Evolutionary conservation across 2,329 filamentous ascomycete species (phyloP).

Genomic region (Fusarium guadeloupense): DNA sequence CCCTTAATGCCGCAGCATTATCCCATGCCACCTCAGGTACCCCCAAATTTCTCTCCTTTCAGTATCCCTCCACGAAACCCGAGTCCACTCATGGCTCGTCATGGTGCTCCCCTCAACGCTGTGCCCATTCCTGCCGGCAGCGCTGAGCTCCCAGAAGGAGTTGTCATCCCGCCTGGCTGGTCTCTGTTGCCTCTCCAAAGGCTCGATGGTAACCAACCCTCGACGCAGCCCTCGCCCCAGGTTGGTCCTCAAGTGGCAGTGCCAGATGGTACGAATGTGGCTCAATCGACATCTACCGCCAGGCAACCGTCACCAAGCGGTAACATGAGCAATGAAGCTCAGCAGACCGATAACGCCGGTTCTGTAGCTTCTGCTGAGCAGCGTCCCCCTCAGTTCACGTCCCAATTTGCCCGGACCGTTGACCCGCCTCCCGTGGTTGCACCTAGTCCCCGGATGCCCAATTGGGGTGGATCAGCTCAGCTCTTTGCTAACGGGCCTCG

Average conservation of each 20-base stretch:
- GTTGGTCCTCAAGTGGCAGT: constrained; percentile 29
- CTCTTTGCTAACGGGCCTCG: constrained; percentile 53
- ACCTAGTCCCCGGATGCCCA: constrained; percentile 59
- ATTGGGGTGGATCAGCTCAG: constrained; percentile 62
- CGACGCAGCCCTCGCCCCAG: constrained; percentile 39
- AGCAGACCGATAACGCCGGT: background rate
- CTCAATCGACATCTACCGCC: constrained; percentile 13
- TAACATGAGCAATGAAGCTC: constrained; percentile 27
- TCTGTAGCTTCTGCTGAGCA: constrained; percentile 16
- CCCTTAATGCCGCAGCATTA: constrained; percentile 24
- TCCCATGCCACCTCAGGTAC: constrained; percentile 29
- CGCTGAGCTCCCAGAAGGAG: constrained; percentile 68
- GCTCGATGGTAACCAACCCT: constrained; percentile 50
- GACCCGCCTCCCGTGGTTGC: constrained; percentile 53
- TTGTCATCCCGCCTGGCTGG: constrained; percentile 73
- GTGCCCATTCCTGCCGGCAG: constrained; percentile 67
- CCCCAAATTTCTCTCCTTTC: constrained; percentile 33
- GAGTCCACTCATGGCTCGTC: constrained; percentile 57
- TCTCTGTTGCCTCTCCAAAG: constrained; percentile 69
- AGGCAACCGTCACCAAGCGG: constrained; percentile 29
- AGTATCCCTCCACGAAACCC: constrained; percentile 49
- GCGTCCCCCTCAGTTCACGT: constrained; percentile 17
- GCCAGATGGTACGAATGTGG: constrained; percentile 22
- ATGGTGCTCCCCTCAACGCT: constrained; percentile 57
- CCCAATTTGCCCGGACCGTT: constrained; percentile 23